phyloP scores from a whole-genome alignment of 2,329 filamentous ascomycete species.

The Lithohypha guttulata region DNA sequence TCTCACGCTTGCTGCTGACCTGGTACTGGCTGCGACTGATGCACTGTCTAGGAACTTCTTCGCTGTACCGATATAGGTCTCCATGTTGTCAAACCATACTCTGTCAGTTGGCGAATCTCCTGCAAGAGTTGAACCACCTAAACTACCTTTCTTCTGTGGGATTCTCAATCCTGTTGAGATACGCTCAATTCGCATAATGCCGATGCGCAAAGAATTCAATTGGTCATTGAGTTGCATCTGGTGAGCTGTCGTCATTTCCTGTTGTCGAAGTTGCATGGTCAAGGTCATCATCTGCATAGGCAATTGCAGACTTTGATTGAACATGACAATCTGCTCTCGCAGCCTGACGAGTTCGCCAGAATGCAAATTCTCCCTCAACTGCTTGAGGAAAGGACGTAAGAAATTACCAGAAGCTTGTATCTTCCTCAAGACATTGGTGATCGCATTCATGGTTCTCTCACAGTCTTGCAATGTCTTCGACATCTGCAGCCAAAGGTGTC shows the following conservation, averaged over 20 bases:
- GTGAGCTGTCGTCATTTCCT: constrained; percentile 14
- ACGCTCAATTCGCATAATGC: constrained; percentile 1
- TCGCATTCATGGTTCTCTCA: constrained; percentile 14
- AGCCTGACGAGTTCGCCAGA: constrained; percentile 18
- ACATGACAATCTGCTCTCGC: constrained; percentile 19
- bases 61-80: constrained; percentile 18
- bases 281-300: constrained; percentile 21
- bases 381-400: constrained; percentile 12
- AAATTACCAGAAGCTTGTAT: constrained; percentile 15
- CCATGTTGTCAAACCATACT: constrained; percentile 10
- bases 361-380: constrained; percentile 16
- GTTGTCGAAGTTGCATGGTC: constrained; percentile 19
- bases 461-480: constrained; percentile 16
- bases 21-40: constrained; percentile 18
- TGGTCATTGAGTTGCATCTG: constrained; percentile 11
- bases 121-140: constrained; percentile 1
- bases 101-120: not conserved
- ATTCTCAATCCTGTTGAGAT: not conserved
- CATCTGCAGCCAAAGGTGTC: constrained; percentile 18
- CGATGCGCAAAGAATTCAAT: not conserved
- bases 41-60: constrained; percentile 18
- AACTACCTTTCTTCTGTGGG: constrained; percentile 1
- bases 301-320: constrained; percentile 17
- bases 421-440: constrained; percentile 16
- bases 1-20: constrained; percentile 9